Evolutionary conservation across 2,329 filamentous ascomycete genomes (phyloP).

Genomic region (Neonectria sp.): DNA sequence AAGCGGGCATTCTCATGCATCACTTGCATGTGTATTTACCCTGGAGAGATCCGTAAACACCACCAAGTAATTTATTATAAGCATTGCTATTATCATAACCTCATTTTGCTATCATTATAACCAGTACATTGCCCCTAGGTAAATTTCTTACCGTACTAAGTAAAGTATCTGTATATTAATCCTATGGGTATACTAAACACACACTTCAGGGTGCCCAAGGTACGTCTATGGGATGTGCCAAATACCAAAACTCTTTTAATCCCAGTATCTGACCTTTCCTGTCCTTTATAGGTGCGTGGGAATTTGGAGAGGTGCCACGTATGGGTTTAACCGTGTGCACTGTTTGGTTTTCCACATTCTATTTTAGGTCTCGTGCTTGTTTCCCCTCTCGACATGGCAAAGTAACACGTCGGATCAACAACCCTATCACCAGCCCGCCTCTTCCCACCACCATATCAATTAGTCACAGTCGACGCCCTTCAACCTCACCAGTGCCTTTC

Average conservation of each 20-base stretch:
- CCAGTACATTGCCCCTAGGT: too few relatives aligned
- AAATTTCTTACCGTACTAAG: too few relatives aligned
- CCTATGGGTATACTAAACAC: too few relatives aligned
- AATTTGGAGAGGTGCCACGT: neutral
- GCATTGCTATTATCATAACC: neutral
- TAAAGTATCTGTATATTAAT: too few relatives aligned
- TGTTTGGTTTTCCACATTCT: neutral
- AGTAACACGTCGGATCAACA: neutral
- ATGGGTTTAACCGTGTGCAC: neutral
- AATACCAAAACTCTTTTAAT: too few relatives aligned
- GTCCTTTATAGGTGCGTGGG: too few relatives aligned
- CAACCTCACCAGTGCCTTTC: neutral
- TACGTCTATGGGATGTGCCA: too few relatives aligned
- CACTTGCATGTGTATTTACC: neutral
- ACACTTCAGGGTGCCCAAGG: too few relatives aligned
- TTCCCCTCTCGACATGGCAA: neutral
- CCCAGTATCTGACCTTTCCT: too few relatives aligned
- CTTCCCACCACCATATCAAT: neutral
- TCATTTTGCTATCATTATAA: neutral
- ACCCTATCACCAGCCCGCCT: conserved; percentile 1
- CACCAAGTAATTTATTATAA: neutral
- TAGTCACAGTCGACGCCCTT: conserved; percentile 4
- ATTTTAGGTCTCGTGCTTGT: neutral
- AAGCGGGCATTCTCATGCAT: neutral
- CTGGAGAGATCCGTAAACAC: neutral